phyloP scores from a whole-genome alignment of 495 filamentous ascomycete species.

The Penicillium argentinense region DNA sequence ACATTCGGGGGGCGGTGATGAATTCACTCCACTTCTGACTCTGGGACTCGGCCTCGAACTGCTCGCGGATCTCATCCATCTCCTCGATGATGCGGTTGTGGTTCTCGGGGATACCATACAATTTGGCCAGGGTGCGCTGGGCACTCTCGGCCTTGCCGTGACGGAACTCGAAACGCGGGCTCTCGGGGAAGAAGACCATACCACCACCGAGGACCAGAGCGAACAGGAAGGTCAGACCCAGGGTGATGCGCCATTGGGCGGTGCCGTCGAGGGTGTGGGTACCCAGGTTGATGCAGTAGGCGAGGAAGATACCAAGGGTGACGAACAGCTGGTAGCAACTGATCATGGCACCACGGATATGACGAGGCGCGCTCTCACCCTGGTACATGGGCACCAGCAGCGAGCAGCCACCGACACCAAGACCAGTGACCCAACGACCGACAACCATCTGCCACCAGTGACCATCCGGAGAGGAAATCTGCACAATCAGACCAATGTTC shows the following conservation, averaged over 20 bases:
- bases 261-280: slow-evolving; percentile 51
- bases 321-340: slow-evolving; percentile 84
- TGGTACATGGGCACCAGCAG: slow-evolving; percentile 74
- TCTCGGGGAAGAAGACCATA: slow-evolving; percentile 72
- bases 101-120: slow-evolving; percentile 68
- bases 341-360: slow-evolving; percentile 67
- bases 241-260: slow-evolving; percentile 75
- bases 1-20: slow-evolving; percentile 69
- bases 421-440: slow-evolving; percentile 60
- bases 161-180: slow-evolving; percentile 67
- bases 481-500: slow-evolving; percentile 65
- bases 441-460: slow-evolving; percentile 57
- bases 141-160: slow-evolving; percentile 63
- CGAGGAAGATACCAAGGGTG: slow-evolving; percentile 79
- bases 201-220: slow-evolving; percentile 69
- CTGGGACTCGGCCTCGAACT: slow-evolving; percentile 55
- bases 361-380: slow-evolving; percentile 64
- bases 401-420: slow-evolving; percentile 69
- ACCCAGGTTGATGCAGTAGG: slow-evolving; percentile 77
- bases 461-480: slow-evolving; percentile 54
- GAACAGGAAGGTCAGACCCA: slow-evolving; percentile 74
- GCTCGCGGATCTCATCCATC: slow-evolving; percentile 62
- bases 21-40: slow-evolving; percentile 65
- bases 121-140: slow-evolving; percentile 61
- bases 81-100: slow-evolving; percentile 65